Conservation (phyloP, 441 rosid species). For the Syzygium malaccense region DNA sequence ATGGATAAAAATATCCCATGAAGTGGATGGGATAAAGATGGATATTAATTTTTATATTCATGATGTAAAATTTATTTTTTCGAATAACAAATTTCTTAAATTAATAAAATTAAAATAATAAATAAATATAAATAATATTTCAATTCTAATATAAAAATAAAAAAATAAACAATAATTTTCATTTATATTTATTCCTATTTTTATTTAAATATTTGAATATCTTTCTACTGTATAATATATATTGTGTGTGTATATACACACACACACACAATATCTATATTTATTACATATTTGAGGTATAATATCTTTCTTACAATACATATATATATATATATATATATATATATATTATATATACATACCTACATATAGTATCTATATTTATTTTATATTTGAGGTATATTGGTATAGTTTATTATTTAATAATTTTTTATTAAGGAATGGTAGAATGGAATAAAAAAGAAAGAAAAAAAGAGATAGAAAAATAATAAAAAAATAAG, state of each 20-base stretch:
- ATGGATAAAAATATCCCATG: background rate
- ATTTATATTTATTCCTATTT: background rate
- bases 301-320: background rate
- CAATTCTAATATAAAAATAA: background rate
- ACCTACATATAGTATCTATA: background rate
- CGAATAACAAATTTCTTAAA: background rate
- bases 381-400: background rate
- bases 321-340: background rate
- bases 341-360: background rate
- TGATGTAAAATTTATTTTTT: background rate
- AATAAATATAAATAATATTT: background rate
- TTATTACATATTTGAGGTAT: background rate
- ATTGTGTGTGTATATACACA: background rate
- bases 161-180: background rate
- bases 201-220: background rate
- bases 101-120: background rate
- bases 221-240: background rate
- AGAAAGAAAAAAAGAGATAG: background rate
- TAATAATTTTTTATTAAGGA: background rate
- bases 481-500: background rate
- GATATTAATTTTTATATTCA: background rate
- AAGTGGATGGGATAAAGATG: accelerated
- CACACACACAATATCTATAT: background rate
- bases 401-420: background rate
- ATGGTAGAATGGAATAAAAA: background rate